These are phyloP conservation scores for Colletotrichum noveboracense DNA, from an alignment of 2,329 filamentous ascomycete species.

Conservation along the genomic window DNA sequence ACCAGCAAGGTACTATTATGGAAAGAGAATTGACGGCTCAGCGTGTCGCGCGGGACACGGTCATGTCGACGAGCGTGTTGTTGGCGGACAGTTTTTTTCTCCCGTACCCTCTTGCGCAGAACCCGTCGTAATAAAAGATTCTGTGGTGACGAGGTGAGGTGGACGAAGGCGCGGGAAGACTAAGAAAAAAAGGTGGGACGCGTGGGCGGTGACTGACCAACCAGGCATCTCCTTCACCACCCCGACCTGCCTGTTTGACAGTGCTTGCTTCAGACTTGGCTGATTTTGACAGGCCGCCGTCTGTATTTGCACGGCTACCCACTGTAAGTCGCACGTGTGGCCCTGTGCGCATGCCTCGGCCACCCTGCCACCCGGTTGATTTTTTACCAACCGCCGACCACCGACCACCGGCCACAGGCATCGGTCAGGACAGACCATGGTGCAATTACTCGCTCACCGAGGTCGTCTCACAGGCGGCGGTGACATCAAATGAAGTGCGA, in stretches of 20 bases:
- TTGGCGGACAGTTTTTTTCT: not conserved
- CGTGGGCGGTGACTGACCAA: constrained; percentile 10
- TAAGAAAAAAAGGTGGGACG: constrained; percentile 21
- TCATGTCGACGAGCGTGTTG: constrained; percentile 11
- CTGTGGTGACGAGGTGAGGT: constrained; percentile 18
- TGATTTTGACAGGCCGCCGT: not conserved
- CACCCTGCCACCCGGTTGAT: not conserved
- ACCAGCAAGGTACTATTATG: not conserved
- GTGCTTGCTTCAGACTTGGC: constrained; percentile 1
- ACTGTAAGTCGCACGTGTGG: not conserved
- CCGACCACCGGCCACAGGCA: not conserved
- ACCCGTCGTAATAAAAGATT: constrained; percentile 12
- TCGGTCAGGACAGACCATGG: not conserved
- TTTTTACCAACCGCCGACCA: not conserved
- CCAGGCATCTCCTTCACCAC: not conserved
- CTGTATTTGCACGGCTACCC: not conserved
- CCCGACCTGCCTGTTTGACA: not conserved
- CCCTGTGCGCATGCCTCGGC: not conserved
- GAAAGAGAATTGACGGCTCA: not conserved
- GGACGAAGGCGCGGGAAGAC: constrained; percentile 19
- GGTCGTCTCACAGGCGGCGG: not conserved
- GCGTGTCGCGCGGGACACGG: constrained; percentile 8
- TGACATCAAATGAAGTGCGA: not conserved
- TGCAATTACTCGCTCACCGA: constrained; percentile 2
- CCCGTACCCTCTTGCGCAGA: constrained; percentile 15